Evolutionary conservation across 2,329 filamentous ascomycete species (phyloP), one percentile per base, ranked within the genome.

Genomic region (Pseudopyrenochaeta lycopersici): DNA sequence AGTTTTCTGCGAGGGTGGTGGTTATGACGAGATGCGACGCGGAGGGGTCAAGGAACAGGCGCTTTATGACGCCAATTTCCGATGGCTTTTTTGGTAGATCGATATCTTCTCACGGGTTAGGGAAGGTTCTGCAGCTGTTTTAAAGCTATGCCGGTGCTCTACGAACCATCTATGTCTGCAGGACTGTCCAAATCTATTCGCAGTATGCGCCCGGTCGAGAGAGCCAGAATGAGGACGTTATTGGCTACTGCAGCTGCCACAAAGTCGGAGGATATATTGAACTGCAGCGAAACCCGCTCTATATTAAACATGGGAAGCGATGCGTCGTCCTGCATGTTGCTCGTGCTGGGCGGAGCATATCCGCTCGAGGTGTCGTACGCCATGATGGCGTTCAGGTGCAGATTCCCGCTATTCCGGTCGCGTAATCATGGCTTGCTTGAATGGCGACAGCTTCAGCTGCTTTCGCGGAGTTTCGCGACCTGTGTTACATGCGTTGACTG

Each of bases 1-100:
- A 99, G 78, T 96, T 98, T 77, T 99, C 95, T 73, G 92, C 92
- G 35, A 92, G 85, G 4, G 92, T 90, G 2, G 95, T 99, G 73
- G 90, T 92, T 64, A 99, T 88, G 61, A 99, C 86, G 23, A 99
- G 82, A 78, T 99, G 95, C 5, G 92, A 97, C 23, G 95, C 95
- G 10, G 94, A 97, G 23, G 95, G 94, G 72, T 99, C 95, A 71
- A 99, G 90, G 79, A 99, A 99, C 85, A 99, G 92, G 80, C 90
- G 91, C 65, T 90, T 89, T 71, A 99, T 98, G 46, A 97, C 85
- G 63, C 95, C 95, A 54, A 95, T 86, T 75, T 99, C 94, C 32
- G 91, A 89, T 14, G 91, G 87, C 70, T 94, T 95, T 80, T 96
- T 97, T 32, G 95, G 95, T 7, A 99, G 86, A 76, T 99, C 95